A percentile compares a stretch with the other conserved stretches of the same genome.
These are phyloP conservation scores for Gaertneriomyces semiglobifer DNA, from an alignment of 192 early-diverging fungal genomes.

Conservation along the genomic window DNA sequence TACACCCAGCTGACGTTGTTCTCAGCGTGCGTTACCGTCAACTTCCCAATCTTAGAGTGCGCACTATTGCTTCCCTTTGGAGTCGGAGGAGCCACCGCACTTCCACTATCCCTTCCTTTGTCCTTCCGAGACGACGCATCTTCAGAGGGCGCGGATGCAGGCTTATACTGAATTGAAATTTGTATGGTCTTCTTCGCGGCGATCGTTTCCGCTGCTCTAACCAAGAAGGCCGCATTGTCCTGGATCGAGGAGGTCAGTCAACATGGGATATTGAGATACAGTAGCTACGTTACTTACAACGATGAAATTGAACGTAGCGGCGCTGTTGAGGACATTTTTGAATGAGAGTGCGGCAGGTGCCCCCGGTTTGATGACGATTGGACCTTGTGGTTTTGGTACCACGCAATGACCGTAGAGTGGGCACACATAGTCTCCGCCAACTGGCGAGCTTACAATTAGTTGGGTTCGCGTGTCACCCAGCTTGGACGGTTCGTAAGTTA, in stretches of 20 bases:
- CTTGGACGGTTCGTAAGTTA: slow-evolving; percentile 60
- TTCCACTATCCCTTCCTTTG: not conserved
- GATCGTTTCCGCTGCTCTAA: slow-evolving; percentile 53
- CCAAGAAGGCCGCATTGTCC: slow-evolving; percentile 58
- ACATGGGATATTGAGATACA: not conserved
- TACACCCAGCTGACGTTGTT: slow-evolving; percentile 48
- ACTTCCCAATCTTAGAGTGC: slow-evolving; percentile 43
- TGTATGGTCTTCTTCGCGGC: slow-evolving; percentile 51
- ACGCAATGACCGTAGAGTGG: slow-evolving; percentile 56
- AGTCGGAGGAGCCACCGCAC: not conserved
- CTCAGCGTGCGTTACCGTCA: slow-evolving; percentile 42
- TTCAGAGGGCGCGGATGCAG: not conserved
- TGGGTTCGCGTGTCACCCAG: slow-evolving; percentile 54
- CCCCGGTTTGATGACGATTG: slow-evolving; percentile 54
- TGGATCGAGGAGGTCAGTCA: slow-evolving; percentile 7
- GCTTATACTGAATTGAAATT: slow-evolving; percentile 46
- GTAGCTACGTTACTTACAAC: slow-evolving; percentile 37
- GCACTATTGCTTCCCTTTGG: slow-evolving; percentile 17
- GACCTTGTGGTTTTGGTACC: slow-evolving; percentile 55
- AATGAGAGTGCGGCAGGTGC: slow-evolving; percentile 42
- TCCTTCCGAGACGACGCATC: not conserved
- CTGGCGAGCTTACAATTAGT: slow-evolving; percentile 45
- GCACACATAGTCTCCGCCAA: slow-evolving; percentile 58
- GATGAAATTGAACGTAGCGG: slow-evolving; percentile 48
- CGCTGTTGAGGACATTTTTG: slow-evolving; percentile 56